Conservation (phyloP, 2,329 filamentous ascomycete species). For the Triangularia verruculosa region DNA sequence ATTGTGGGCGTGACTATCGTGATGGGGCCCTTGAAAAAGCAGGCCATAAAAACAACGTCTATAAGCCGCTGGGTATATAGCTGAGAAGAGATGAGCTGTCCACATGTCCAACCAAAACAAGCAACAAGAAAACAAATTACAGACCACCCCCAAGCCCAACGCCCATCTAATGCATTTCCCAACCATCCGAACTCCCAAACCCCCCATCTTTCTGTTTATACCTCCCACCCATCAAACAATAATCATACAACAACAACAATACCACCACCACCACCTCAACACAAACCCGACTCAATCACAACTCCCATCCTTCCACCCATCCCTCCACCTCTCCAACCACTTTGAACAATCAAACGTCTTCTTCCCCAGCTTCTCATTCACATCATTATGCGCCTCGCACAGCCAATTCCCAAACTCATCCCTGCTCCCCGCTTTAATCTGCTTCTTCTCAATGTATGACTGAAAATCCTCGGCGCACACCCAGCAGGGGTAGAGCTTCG, state of each 20-base stretch:
- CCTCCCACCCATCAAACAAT: background rate
- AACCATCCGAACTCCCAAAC: background rate
- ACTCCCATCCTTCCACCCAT: slow-evolving; percentile 73
- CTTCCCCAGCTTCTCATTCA: slow-evolving; percentile 89
- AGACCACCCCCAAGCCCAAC: slow-evolving; percentile 5
- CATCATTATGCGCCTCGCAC: slow-evolving; percentile 82
- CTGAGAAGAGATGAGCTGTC: slow-evolving; percentile 12
- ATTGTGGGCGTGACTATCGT: too few species aligned
- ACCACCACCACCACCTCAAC: background rate
- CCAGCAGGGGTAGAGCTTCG: slow-evolving; percentile 92
- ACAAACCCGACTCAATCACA: slow-evolving; percentile 51
- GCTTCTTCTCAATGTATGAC: slow-evolving; percentile 70
- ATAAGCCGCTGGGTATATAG: background rate
- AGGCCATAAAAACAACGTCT: background rate
- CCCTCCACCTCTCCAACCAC: slow-evolving; percentile 95
- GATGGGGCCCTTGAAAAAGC: too few species aligned
- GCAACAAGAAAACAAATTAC: background rate
- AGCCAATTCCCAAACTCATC: slow-evolving; percentile 79
- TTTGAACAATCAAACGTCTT: slow-evolving; percentile 79
- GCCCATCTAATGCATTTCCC: slow-evolving; percentile 6
- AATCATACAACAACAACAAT: background rate
- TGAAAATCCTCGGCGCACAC: slow-evolving; percentile 91
- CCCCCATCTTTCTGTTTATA: background rate
- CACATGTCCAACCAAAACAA: slow-evolving; percentile 1
- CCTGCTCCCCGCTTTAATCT: slow-evolving; percentile 56